phyloP scores from a whole-genome alignment of 139 green algal species.

The Coelastrella sp. region DNA sequence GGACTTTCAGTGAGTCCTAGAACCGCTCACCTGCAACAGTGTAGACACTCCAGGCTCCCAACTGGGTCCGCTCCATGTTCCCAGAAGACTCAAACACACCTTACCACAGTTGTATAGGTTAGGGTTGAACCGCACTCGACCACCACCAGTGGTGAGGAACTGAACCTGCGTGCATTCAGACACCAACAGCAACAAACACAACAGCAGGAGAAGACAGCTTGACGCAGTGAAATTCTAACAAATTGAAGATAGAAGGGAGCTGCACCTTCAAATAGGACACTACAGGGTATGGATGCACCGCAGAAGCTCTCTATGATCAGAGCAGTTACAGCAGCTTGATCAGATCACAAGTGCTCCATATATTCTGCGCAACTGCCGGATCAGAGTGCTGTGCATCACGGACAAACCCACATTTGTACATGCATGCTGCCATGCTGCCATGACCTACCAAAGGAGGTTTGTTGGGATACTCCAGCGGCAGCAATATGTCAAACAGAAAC shows the following conservation, averaged over 20 bases:
- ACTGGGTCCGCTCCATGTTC: slow-evolving; percentile 73
- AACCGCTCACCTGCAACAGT: slow-evolving; percentile 69
- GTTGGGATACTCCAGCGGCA: slow-evolving; percentile 72
- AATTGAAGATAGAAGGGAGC: too few relatives aligned
- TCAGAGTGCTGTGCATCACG: too few relatives aligned
- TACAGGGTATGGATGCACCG: too few relatives aligned
- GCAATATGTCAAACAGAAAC: slow-evolving; percentile 77
- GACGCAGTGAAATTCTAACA: too few relatives aligned
- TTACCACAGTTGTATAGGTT: slow-evolving; percentile 85
- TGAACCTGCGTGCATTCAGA: slow-evolving; percentile 54
- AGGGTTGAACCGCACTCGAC: slow-evolving; percentile 76
- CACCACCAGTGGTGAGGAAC: slow-evolving; percentile 75
- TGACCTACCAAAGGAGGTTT: slow-evolving; percentile 57
- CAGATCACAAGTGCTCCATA: too few relatives aligned
- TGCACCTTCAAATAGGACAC: too few relatives aligned
- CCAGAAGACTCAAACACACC: slow-evolving; percentile 80
- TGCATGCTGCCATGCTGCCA: too few relatives aligned
- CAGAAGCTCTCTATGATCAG: too few relatives aligned
- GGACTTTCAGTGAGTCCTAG: too few relatives aligned
- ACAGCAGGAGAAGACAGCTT: background rate
- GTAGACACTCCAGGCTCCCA: slow-evolving; percentile 70
- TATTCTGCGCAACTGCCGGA: too few relatives aligned
- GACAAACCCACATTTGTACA: too few relatives aligned
- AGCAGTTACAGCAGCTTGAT: too few relatives aligned
- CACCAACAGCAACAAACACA: background rate